These are phyloP conservation scores for Acacia acuminata DNA, from an alignment of 306 rosid genomes.

Conservation along the genomic window DNA sequence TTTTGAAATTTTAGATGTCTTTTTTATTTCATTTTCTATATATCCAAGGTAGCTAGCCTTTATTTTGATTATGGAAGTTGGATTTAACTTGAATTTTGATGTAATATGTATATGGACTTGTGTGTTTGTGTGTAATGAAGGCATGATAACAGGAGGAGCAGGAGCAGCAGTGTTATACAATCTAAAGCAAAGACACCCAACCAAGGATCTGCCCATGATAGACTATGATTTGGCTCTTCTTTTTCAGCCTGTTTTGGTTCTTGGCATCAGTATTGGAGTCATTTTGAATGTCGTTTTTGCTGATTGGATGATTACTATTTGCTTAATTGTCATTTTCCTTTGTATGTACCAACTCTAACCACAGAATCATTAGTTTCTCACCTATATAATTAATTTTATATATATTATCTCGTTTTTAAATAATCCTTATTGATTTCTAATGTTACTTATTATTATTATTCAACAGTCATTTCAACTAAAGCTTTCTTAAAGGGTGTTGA, in stretches of 20 bases:
- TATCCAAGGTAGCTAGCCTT: no score
- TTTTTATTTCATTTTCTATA: no score
- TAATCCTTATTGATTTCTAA: neutral
- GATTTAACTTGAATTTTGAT: no score
- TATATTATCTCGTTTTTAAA: no score
- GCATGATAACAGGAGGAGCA: slow-evolving; percentile 83
- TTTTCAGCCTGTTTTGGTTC: slow-evolving; percentile 78
- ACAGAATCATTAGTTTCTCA: neutral
- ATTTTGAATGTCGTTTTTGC: slow-evolving; percentile 74
- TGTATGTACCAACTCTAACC: slow-evolving; percentile 18
- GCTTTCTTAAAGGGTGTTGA: slow-evolving; percentile 67
- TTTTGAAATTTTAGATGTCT: no score
- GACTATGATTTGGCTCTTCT: slow-evolving; percentile 78
- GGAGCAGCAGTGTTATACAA: slow-evolving; percentile 73
- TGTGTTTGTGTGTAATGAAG: slow-evolving; percentile 33
- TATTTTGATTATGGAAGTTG: no score
- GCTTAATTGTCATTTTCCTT: slow-evolving; percentile 55
- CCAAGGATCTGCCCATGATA: slow-evolving; percentile 66
- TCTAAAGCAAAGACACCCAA: slow-evolving; percentile 65
- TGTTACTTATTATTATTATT: neutral
- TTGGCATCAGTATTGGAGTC: slow-evolving; percentile 81
- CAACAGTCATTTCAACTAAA: slow-evolving; percentile 45
- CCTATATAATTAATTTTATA: no score
- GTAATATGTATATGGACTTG: neutral
- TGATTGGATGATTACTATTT: slow-evolving; percentile 75